phyloP scores from a whole-genome alignment of 345 rosid genomes.

The Eucalyptus shirleyi region DNA sequence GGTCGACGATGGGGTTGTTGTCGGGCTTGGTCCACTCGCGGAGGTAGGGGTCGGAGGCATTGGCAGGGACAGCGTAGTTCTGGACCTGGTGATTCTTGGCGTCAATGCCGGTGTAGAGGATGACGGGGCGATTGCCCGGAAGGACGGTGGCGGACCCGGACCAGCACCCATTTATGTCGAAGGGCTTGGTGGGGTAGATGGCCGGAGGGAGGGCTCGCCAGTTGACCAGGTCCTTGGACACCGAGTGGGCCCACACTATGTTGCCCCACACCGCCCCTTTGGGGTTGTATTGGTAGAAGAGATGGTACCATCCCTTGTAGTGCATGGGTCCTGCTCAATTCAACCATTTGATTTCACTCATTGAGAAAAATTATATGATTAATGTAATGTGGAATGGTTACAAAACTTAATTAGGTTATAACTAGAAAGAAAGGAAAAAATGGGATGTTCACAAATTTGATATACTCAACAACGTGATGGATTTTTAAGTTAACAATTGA shows the following conservation, averaged over 20 bases:
- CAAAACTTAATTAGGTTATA: not conserved
- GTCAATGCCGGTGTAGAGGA: slow-evolving; percentile 72
- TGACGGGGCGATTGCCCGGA: slow-evolving; percentile 39
- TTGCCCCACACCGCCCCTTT: slow-evolving; percentile 93
- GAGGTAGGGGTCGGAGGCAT: slow-evolving; percentile 67
- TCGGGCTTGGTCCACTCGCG: slow-evolving; percentile 71
- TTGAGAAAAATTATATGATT: not conserved
- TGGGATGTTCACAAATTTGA: not conserved
- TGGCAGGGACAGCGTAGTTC: slow-evolving; percentile 62
- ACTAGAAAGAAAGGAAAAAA: not conserved
- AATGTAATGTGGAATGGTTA: not conserved
- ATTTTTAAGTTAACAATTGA: not conserved
- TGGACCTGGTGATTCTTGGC: slow-evolving; percentile 32
- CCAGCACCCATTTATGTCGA: slow-evolving; percentile 76
- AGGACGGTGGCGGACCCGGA: slow-evolving; percentile 85
- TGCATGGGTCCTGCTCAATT: slow-evolving; percentile 48
- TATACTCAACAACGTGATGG: not conserved
- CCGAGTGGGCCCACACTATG: slow-evolving; percentile 94
- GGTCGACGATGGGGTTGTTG: slow-evolving; percentile 48
- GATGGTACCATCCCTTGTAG: slow-evolving; percentile 71
- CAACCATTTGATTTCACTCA: not conserved
- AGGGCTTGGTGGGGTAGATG: slow-evolving; percentile 47
- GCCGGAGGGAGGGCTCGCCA: slow-evolving; percentile 75
- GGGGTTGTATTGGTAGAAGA: slow-evolving; percentile 89
- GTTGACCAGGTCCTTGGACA: slow-evolving; percentile 69